Base-by-base conservation (phyloP, 495 filamentous ascomycete genomes). In the Annulohypoxylon nitens region DNA sequence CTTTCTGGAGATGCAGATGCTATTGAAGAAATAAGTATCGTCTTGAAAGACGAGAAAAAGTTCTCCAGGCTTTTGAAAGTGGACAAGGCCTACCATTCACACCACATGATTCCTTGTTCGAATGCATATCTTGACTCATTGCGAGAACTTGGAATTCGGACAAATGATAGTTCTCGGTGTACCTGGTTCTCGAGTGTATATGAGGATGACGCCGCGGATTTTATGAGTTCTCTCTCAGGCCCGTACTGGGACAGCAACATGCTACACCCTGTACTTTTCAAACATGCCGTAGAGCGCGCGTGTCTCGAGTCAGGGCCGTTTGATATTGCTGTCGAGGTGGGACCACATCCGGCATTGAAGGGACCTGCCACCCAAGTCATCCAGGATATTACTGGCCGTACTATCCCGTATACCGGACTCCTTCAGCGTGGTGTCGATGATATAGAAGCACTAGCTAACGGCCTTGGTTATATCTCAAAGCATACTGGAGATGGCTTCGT, bases 31-130 rank as follows among this genome's bases (percentile, higher is more conserved):
- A 69, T 79, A 0, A 67, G 83, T 23, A 72, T 47, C 0, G 70
- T 86, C 1, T 73, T 89, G 1, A 79, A 89, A 2, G 83, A 83
- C 0, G 76, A 86, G 16, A 67, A 74, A 0, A 84, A 76, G 20
- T 87, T 88, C 63, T 74, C 78, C 0, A 61, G 86, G 2, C 14
- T 61, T 0, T 70, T 88, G 3, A 77, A 76, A n/a, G 86, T 88
- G 0, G 83, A 87, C 34, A 80, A 69, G 10, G 88, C 88, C 0
- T 90, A 90, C 57, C 88, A 89, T 66, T 85, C 86, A 1, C 78
- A 81, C 12, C 84, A 86, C 48, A 88, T 89, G 86, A 39, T 62
- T 0, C 45, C 72, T 3, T 73, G 81, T 59, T 65, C 73, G 2
- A 64, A 69, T 6, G 26, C 75, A 11, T 86, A 86, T 74, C 30